phyloP scores from a whole-genome alignment of 805 yeast genomes.

The Nakazawaea holstii region DNA sequence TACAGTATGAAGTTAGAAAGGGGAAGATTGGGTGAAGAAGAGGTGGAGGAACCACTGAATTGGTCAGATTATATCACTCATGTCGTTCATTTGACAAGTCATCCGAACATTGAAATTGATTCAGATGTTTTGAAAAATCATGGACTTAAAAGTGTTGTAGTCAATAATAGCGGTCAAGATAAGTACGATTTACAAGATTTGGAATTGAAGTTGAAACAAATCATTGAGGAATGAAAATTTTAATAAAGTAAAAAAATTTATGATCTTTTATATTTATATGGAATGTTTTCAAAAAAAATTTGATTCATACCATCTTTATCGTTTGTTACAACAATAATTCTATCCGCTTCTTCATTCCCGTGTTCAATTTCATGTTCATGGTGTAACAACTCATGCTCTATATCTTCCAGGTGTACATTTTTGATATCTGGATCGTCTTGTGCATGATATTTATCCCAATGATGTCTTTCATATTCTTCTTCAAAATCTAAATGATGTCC shows the following conservation, averaged over 20 bases:
- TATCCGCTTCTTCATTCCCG: conserved; percentile 27
- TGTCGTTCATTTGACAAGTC: conserved; percentile 45
- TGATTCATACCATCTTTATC: conserved; percentile 31
- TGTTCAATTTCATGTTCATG: conserved; percentile 84
- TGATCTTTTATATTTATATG: conserved; percentile 24
- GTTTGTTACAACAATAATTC: conserved; percentile 30
- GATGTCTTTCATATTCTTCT: conserved; percentile 89
- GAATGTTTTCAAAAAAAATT: conserved; percentile 31
- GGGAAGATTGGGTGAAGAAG: conserved; percentile 13
- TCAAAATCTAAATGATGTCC: conserved; percentile 95
- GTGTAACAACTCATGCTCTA: conserved; percentile 79
- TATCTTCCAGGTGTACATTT: conserved; percentile 80
- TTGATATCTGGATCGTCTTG: conserved; percentile 79
- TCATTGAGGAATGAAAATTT: conserved; percentile 10
- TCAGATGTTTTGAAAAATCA: conserved; percentile 27
- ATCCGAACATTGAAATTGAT: conserved; percentile 46
- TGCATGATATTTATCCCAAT: conserved; percentile 79
- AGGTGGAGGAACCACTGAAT: conserved; percentile 11
- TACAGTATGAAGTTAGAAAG: conserved; percentile 38
- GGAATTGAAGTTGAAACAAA: conserved; percentile 20
- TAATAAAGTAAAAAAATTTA: background rate
- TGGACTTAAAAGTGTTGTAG: conserved; percentile 44
- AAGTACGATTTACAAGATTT: conserved; percentile 40
- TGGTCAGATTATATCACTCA: conserved; percentile 58
- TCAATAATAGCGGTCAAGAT: conserved; percentile 21